Conservation (phyloP, 2,329 filamentous ascomycete species). For the Fusarium lateritium region DNA sequence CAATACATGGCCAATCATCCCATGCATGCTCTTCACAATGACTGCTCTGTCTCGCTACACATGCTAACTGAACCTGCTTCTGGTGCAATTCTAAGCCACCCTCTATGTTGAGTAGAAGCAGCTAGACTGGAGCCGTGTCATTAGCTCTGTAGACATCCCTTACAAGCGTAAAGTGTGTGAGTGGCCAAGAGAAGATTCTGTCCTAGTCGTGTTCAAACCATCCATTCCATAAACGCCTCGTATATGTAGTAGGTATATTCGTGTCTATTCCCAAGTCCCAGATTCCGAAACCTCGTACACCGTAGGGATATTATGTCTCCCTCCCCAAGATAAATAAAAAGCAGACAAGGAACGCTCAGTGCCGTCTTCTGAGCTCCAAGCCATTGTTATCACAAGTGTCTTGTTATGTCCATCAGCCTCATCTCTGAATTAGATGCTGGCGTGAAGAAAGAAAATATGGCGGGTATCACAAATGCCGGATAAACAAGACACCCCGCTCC, state of each 20-base stretch:
- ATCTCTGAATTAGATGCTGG: constrained; percentile 17
- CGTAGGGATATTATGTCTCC: neutral
- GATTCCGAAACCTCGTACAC: constrained; percentile 27
- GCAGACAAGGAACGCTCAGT: constrained; percentile 14
- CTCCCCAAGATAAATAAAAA: constrained; percentile 16
- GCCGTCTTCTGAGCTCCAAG: constrained; percentile 28
- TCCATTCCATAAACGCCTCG: constrained; percentile 46
- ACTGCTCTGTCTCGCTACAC: neutral
- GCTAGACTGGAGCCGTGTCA: neutral
- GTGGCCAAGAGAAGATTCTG: neutral
- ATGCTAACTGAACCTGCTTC: neutral
- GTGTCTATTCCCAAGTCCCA: constrained; percentile 45
- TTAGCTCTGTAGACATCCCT: neutral
- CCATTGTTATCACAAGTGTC: constrained; percentile 18
- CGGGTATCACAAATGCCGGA: constrained; percentile 50
- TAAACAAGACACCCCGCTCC: constrained; percentile 39
- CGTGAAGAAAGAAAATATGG: constrained; percentile 33
- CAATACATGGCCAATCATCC: constrained; percentile 2
- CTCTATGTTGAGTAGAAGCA: constrained; percentile 15
- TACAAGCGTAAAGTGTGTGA: constrained; percentile 3
- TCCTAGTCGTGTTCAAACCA: constrained; percentile 23
- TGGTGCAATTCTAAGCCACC: constrained; percentile 5
- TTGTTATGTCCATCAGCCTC: constrained; percentile 21
- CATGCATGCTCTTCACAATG: constrained; percentile 9
- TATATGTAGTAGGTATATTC: constrained; percentile 49